Conservation (phyloP, 768 basidiomycete species). For the Tricholoma sp. region DNA sequence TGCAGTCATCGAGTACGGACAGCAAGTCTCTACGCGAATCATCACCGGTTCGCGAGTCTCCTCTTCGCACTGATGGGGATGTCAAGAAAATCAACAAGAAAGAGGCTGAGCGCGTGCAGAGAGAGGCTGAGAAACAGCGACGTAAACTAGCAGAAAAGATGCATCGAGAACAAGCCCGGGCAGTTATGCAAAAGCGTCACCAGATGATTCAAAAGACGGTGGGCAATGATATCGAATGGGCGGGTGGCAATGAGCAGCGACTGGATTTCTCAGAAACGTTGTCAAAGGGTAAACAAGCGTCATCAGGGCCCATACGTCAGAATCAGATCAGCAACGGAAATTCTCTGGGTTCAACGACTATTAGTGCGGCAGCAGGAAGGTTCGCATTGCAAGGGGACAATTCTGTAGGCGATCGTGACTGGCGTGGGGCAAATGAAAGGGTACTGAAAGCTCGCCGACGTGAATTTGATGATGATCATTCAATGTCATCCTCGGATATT, state of each 20-base stretch:
- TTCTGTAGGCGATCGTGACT: conserved; percentile 34
- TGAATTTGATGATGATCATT: conserved; percentile 88
- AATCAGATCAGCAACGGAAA: conserved; percentile 38
- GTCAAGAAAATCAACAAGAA: conserved; percentile 74
- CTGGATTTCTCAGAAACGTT: conserved; percentile 33
- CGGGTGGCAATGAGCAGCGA: conserved; percentile 40
- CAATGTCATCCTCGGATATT: conserved; percentile 85
- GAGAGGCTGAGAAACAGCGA: conserved; percentile 81
- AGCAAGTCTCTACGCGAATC: conserved; percentile 59
- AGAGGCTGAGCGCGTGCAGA: conserved; percentile 71
- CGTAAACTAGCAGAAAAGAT: conserved; percentile 69
- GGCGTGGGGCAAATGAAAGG: conserved; percentile 56
- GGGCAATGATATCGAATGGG: conserved; percentile 62
- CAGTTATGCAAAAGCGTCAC: conserved; percentile 87
- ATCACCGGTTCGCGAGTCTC: conserved; percentile 37
- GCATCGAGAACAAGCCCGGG: conserved; percentile 84
- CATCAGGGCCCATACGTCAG: conserved; percentile 62
- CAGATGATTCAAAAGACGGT: conserved; percentile 60
- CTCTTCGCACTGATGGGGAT: conserved; percentile 42
- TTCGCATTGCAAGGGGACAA: conserved; percentile 33
- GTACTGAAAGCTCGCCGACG: conserved; percentile 73
- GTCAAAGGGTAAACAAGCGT: conserved; percentile 46
- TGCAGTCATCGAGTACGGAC: conserved; percentile 74
- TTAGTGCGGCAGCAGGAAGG: conserved; percentile 60
- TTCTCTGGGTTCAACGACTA: conserved; percentile 39